Conservation (phyloP, 2,329 filamentous ascomycete genomes). For the Cadophora sp. region DNA sequence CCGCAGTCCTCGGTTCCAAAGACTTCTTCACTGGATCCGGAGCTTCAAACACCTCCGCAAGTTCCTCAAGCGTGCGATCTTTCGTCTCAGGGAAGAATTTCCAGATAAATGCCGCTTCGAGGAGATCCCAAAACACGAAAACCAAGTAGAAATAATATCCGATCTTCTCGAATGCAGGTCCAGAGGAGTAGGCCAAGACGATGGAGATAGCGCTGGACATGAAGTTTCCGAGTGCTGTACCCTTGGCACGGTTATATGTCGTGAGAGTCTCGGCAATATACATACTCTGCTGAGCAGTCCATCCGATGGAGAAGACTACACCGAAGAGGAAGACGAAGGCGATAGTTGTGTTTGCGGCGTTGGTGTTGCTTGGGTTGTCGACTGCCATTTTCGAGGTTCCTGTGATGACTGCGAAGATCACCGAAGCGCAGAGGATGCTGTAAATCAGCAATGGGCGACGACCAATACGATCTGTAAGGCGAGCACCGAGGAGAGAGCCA, state of each 20-base stretch:
- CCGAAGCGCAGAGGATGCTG: constrained; percentile 53
- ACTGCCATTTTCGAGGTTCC: constrained; percentile 52
- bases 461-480: constrained; percentile 40
- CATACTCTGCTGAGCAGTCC: constrained; percentile 57
- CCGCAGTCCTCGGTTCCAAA: constrained; percentile 46
- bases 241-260: constrained; percentile 51
- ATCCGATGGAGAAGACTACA: constrained; percentile 57
- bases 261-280: constrained; percentile 56
- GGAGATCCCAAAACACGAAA: constrained; percentile 42
- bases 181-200: constrained; percentile 47
- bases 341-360: constrained; percentile 44
- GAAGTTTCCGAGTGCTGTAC: constrained; percentile 53
- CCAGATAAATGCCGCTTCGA: constrained; percentile 52
- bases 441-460: constrained; percentile 52
- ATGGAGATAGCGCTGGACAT: constrained; percentile 47
- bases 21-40: constrained; percentile 51
- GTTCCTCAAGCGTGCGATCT: constrained; percentile 59
- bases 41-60: constrained; percentile 60
- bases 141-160: constrained; percentile 47
- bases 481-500: constrained; percentile 41
- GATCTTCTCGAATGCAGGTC: constrained; percentile 46
- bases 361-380: constrained; percentile 25
- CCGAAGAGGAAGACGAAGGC: constrained; percentile 59
- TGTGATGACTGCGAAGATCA: constrained; percentile 57
- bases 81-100: constrained; percentile 63